A percentile compares a stretch with the other conserved stretches of the same genome.
Evolutionary conservation across 257 asterid genomes (phyloP).

Genomic region (Solanum habrochaites): DNA sequence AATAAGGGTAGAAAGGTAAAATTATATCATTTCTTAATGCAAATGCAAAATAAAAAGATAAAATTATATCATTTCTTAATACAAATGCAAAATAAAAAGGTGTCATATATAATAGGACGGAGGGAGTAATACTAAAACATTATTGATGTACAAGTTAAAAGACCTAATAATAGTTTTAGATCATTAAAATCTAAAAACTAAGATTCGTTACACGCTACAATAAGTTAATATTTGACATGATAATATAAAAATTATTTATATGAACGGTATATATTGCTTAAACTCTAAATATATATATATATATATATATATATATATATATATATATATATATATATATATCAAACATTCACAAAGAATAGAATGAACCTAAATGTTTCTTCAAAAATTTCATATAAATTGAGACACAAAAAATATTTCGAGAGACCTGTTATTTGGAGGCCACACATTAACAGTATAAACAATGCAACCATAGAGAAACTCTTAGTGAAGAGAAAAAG

Average conservation of each 20-base stretch:
- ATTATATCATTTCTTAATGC: too few relatives aligned
- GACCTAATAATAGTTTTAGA: background rate
- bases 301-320: background rate
- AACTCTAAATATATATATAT: background rate
- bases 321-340: background rate
- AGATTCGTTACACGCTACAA: background rate
- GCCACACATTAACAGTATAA: background rate
- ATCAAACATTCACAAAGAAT: background rate
- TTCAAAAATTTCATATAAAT: background rate
- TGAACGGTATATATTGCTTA: background rate
- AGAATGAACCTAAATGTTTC: background rate
- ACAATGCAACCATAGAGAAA: background rate
- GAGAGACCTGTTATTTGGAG: background rate
- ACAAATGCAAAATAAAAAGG: too few relatives aligned
- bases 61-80: too few relatives aligned
- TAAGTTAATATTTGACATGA: background rate
- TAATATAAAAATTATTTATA: background rate
- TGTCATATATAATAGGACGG: too few relatives aligned
- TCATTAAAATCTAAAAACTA: background rate
- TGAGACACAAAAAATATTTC: background rate
- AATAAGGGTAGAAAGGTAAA: too few relatives aligned
- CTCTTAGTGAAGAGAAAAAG: background rate
- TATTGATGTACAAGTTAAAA: too few relatives aligned
- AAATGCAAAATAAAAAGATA: too few relatives aligned
- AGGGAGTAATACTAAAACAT: too few relatives aligned